Percentiles rank a stretch among this genome's conserved stretches.
Conservation (phyloP, 306 rosid genomes). For the Cicer judaicum region DNA sequence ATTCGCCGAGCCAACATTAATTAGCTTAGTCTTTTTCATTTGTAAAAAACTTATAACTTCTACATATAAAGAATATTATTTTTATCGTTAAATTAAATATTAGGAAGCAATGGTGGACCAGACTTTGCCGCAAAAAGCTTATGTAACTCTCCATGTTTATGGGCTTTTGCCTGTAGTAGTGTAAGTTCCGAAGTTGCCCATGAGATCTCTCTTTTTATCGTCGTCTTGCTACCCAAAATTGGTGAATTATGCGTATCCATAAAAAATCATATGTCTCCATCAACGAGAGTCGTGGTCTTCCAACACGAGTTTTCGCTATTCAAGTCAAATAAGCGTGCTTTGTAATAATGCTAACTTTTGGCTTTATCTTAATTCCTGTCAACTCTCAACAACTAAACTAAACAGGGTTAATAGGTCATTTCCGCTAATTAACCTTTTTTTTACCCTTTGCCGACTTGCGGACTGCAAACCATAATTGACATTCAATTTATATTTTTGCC, state of each 20-base stretch:
- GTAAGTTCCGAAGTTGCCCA: constrained; percentile 18
- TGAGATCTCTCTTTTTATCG: background rate
- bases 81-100: too few species aligned
- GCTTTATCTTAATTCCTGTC: background rate
- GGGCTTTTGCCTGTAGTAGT: background rate
- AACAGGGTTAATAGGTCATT: background rate
- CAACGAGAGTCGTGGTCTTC: constrained; percentile 32
- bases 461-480: too few species aligned
- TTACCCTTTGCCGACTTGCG: background rate
- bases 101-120: too few species aligned
- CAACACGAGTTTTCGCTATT: constrained; percentile 39
- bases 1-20: too few species aligned
- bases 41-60: too few species aligned
- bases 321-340: constrained; percentile 42
- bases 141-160: background rate
- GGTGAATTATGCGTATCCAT: background rate
- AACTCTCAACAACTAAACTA: constrained; percentile 8
- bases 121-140: background rate
- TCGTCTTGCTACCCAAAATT: constrained; percentile 2
- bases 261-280: constrained; percentile 11
- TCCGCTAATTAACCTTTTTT: background rate
- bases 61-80: too few species aligned
- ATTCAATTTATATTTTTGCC: too few species aligned
- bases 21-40: too few species aligned
- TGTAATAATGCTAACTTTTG: constrained; percentile 22